phyloP scores from a whole-genome alignment of 2,329 filamentous ascomycete species.

The Capronia epimyces region DNA sequence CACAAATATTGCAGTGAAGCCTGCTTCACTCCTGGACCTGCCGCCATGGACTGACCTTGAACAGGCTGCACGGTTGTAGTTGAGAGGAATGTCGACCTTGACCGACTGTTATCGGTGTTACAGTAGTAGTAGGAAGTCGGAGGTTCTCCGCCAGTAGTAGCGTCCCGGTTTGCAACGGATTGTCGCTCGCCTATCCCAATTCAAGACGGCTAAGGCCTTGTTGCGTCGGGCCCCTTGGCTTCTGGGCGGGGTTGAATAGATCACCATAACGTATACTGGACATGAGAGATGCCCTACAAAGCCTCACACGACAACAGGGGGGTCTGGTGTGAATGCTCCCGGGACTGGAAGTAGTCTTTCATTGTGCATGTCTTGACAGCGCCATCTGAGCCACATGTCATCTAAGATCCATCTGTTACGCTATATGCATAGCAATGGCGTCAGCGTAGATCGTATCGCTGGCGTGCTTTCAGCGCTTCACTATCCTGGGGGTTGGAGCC shows the following conservation, averaged over 20 bases:
- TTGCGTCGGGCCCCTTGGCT: too few species aligned
- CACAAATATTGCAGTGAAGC: neutral
- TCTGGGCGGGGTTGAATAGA: too few species aligned
- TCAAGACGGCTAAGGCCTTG: neutral
- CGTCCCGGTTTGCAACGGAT: neutral
- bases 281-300: neutral
- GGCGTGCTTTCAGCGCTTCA: slow-evolving; percentile 11
- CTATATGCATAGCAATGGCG: neutral
- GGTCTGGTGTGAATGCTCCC: too few species aligned
- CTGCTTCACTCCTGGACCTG: neutral
- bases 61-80: neutral
- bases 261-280: neutral
- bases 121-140: too few species aligned
- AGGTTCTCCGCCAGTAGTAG: too few species aligned
- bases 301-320: neutral
- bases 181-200: too few species aligned
- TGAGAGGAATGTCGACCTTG: neutral
- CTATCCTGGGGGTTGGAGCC: neutral
- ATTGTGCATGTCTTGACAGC: neutral
- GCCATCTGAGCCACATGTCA: neutral
- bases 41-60: neutral
- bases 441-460: slow-evolving; percentile 18
- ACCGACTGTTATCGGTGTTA: too few species aligned
- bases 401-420: neutral
- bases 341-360: neutral